Percentiles rank a stretch among this genome's conserved stretches.
phyloP scores from a whole-genome alignment of 2,329 filamentous ascomycete species.

The Trichoderma sp. region DNA sequence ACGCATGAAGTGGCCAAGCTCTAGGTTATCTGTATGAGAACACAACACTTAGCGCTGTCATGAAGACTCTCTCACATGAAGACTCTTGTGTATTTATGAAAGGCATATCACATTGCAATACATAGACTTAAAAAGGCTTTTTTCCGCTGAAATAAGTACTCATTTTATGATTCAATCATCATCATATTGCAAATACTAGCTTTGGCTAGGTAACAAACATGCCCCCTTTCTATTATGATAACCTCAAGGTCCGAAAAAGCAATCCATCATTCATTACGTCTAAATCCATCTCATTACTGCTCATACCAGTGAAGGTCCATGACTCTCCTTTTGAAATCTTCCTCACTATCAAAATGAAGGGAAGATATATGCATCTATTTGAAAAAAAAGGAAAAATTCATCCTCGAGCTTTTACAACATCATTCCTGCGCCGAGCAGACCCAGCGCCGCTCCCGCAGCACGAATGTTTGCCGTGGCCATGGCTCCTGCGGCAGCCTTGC shows the following conservation, averaged over 20 bases:
- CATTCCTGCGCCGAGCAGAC: constrained; percentile 9
- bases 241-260: neutral
- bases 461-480: constrained; percentile 7
- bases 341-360: neutral
- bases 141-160: no score
- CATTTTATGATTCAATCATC: neutral
- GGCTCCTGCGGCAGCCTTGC: neutral
- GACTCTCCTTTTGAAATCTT: neutral
- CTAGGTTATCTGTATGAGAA: no score
- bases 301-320: neutral
- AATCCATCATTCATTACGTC: neutral
- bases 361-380: neutral
- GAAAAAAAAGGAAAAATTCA: neutral
- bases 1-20: no score
- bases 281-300: neutral
- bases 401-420: neutral
- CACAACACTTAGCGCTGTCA: no score
- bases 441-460: constrained; percentile 4
- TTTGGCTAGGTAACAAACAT: neutral
- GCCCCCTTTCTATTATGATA: neutral
- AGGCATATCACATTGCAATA: no score
- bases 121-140: no score
- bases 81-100: no score
- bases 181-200: neutral
- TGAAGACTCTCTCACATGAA: no score